Conservation (phyloP, 2,329 filamentous ascomycete genomes). For the Ampelomyces quisqualis region DNA sequence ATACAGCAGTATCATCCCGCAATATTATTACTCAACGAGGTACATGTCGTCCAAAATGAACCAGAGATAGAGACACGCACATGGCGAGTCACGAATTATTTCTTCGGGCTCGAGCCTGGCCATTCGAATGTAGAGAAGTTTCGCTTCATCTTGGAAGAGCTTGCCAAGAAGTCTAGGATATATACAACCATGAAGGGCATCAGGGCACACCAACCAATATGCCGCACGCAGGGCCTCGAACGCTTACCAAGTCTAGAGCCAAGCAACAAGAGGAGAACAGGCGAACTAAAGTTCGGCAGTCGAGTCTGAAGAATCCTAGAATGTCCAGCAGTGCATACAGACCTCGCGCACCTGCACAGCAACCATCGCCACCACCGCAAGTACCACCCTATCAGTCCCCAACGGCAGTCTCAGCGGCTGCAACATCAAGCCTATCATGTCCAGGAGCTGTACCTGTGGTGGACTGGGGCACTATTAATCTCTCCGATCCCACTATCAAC, state of each 20-base stretch:
- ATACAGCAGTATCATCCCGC: conserved; percentile 73
- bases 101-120: conserved; percentile 62
- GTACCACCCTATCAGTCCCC: background rate
- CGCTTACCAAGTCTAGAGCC: conserved; percentile 30
- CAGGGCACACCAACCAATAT: conserved; percentile 54
- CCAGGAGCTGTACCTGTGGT: conserved; percentile 27
- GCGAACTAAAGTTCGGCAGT: conserved; percentile 3
- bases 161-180: conserved; percentile 60
- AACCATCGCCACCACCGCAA: conserved; percentile 7
- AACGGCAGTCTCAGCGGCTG: conserved; percentile 1
- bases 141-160: conserved; percentile 61
- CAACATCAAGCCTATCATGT: conserved; percentile 10
- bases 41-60: conserved; percentile 60
- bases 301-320: background rate
- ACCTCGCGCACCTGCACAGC: conserved; percentile 1
- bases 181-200: conserved; percentile 62
- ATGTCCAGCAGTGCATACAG: background rate
- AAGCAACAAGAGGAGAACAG: conserved; percentile 12
- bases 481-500: conserved; percentile 3
- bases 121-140: conserved; percentile 59
- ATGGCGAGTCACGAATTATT: conserved; percentile 70
- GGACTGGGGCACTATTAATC: conserved; percentile 30
- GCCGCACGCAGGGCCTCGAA: conserved; percentile 32
- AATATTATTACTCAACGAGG: conserved; percentile 66
- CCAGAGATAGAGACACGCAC: conserved; percentile 63